These are phyloP conservation scores for Stephania cephalantha DNA, from an alignment of 164 flowering plant genomes.

Conservation along the genomic window DNA sequence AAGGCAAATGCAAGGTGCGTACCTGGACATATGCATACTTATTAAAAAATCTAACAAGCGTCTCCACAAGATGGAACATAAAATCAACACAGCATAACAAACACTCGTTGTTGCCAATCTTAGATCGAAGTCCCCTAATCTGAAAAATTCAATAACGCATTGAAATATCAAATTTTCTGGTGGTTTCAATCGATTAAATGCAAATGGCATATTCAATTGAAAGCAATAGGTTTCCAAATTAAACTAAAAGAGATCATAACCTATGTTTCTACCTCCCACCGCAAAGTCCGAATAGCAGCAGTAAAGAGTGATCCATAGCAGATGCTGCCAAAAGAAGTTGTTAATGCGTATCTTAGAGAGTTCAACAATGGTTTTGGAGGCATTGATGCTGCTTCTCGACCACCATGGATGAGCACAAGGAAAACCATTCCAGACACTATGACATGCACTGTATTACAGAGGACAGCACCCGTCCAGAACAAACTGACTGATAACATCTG, in stretches of 20 bases:
- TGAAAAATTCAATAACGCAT: slow-evolving; percentile 26
- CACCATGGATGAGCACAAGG: slow-evolving; percentile 88
- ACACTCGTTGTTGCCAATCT: slow-evolving; percentile 94
- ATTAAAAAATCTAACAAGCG: slow-evolving; percentile 92
- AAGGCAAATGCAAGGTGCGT: slow-evolving; percentile 3
- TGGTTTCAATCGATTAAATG: neutral
- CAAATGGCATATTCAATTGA: neutral
- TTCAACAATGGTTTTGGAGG: slow-evolving; percentile 69
- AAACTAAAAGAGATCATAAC: slow-evolving; percentile 2
- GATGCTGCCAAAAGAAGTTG: slow-evolving; percentile 96
- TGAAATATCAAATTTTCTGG: neutral
- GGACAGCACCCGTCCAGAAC: slow-evolving; percentile 99
- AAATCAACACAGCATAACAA: slow-evolving; percentile 97
- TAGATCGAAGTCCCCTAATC: slow-evolving; percentile 95
- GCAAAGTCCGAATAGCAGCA: slow-evolving; percentile 84
- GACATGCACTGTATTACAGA: slow-evolving; percentile 93
- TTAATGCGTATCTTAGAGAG: slow-evolving; percentile 65
- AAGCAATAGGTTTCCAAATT: neutral
- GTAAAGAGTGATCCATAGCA: slow-evolving; percentile 99
- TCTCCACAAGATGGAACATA: slow-evolving; percentile 92
- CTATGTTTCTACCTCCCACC: slow-evolving; percentile 77
- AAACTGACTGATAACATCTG: slow-evolving; percentile 95
- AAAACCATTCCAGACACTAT: slow-evolving; percentile 95
- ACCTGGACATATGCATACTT: slow-evolving; percentile 99
- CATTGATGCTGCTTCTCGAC: slow-evolving; percentile 65